Conservation (phyloP, 2,329 filamentous ascomycete species). For the Colletotrichum sp. region DNA sequence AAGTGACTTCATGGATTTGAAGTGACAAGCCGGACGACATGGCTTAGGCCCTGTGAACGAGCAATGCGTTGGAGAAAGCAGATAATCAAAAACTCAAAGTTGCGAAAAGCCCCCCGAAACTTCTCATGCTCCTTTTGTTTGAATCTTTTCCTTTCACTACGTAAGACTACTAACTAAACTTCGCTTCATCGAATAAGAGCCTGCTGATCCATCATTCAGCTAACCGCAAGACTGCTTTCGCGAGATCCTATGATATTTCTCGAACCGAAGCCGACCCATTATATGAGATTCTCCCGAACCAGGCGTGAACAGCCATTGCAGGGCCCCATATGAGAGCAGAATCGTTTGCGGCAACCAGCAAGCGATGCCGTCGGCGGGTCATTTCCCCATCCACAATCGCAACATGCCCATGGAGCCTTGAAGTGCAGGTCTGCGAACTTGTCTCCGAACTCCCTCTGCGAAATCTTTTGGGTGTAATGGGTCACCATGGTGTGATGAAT, state of each 20-base stretch:
- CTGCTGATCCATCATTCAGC: not conserved
- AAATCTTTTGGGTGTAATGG: too few species aligned
- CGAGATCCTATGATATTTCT: not conserved
- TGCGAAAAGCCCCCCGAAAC: not conserved
- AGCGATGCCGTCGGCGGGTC: rapidly evolving
- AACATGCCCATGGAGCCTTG: not conserved
- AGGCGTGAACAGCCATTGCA: not conserved
- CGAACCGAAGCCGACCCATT: not conserved
- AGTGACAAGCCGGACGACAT: too few species aligned
- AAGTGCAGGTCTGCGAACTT: not conserved
- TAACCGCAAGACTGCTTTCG: not conserved
- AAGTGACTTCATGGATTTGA: too few species aligned
- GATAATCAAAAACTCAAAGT: not conserved
- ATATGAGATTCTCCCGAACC: not conserved
- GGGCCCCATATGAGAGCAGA: not conserved
- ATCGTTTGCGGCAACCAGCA: rapidly evolving
- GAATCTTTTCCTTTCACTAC: not conserved
- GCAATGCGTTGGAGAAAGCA: not conserved
- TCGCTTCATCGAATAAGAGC: not conserved
- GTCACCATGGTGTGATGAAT: too few species aligned
- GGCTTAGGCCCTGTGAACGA: not conserved
- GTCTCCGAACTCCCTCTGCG: not conserved
- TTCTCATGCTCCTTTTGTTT: not conserved
- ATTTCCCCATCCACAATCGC: not conserved
- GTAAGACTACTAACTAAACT: not conserved